Percentiles rank a stretch among this genome's conserved stretches.
phyloP scores from a whole-genome alignment of 148 eudicot genomes.

The Rhododendron mucronatum region DNA sequence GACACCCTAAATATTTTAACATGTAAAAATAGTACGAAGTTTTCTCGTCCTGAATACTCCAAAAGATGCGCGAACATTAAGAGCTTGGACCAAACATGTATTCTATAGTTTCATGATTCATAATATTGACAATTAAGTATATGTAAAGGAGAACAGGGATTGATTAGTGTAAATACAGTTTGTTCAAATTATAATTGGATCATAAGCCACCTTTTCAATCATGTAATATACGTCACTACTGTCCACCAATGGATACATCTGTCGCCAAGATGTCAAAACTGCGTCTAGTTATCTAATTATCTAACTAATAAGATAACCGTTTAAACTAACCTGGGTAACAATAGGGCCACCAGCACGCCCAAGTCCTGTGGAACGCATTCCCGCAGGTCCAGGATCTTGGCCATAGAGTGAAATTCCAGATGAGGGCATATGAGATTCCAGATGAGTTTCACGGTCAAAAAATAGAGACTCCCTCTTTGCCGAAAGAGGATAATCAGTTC shows the following conservation, averaged over 20 bases:
- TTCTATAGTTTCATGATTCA: background rate
- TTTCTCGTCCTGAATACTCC: background rate
- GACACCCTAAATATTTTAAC: background rate
- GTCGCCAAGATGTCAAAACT: background rate
- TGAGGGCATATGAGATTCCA: constrained; percentile 36
- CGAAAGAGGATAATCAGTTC: constrained; percentile 39
- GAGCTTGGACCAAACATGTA: background rate
- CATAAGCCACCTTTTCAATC: background rate
- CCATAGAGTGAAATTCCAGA: constrained; percentile 52
- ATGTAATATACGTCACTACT: background rate
- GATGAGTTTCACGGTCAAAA: constrained; percentile 40
- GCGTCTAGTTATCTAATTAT: background rate
- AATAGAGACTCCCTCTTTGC: constrained; percentile 35
- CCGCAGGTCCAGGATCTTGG: constrained; percentile 46
- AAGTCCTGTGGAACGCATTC: constrained; percentile 49
- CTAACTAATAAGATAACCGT: background rate
- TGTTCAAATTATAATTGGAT: background rate
- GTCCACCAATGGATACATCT: background rate
- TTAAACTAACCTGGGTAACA: constrained; percentile 64
- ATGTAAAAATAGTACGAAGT: background rate
- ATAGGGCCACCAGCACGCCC: constrained; percentile 54
- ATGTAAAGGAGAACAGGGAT: background rate
- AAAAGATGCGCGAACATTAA: background rate
- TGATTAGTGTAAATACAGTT: background rate
- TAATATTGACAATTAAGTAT: background rate